Conservation (phyloP, 2,329 filamentous ascomycete genomes). For the Colletotrichum australisinense region DNA sequence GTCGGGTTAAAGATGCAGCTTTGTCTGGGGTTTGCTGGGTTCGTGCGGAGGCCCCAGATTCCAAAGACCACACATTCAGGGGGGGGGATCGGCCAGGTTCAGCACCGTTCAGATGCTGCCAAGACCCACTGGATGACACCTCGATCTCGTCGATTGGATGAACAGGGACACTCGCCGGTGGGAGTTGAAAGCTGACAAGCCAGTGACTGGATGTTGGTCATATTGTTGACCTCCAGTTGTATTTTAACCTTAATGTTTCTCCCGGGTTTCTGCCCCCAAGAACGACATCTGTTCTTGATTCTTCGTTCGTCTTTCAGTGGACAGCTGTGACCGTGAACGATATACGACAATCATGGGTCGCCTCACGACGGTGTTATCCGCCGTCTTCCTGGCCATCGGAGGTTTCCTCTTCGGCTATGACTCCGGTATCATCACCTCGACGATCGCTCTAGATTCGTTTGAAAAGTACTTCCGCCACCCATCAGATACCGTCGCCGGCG, state of each 20-base stretch:
- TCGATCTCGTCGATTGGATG: neutral
- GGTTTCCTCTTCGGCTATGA: slow-evolving; percentile 57
- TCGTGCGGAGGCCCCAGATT: neutral
- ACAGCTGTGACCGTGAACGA: neutral
- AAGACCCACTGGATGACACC: slow-evolving; percentile 22
- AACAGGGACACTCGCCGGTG: neutral
- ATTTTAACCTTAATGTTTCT: neutral
- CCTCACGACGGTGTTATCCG: slow-evolving; percentile 33
- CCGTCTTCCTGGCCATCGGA: slow-evolving; percentile 41
- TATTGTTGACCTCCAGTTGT: neutral
- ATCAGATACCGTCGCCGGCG: slow-evolving; percentile 38
- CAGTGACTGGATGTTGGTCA: neutral
- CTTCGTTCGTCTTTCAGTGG: no score
- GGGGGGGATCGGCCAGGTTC: slow-evolving; percentile 3
- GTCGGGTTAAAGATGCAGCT: slow-evolving; percentile 26
- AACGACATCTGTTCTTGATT: no score
- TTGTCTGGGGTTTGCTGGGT: slow-evolving; percentile 7
- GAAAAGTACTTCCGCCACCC: slow-evolving; percentile 56
- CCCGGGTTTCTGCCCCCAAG: neutral
- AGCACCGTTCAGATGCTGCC: neutral
- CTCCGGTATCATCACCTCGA: slow-evolving; percentile 55
- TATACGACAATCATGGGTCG: slow-evolving; percentile 31
- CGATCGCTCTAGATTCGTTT: slow-evolving; percentile 40
- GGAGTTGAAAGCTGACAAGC: neutral
- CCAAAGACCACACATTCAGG: neutral